Percentiles rank a stretch among this genome's conserved stretches.
phyloP scores from a whole-genome alignment of 768 basidiomycete species.

The Amyloporia xantha region DNA sequence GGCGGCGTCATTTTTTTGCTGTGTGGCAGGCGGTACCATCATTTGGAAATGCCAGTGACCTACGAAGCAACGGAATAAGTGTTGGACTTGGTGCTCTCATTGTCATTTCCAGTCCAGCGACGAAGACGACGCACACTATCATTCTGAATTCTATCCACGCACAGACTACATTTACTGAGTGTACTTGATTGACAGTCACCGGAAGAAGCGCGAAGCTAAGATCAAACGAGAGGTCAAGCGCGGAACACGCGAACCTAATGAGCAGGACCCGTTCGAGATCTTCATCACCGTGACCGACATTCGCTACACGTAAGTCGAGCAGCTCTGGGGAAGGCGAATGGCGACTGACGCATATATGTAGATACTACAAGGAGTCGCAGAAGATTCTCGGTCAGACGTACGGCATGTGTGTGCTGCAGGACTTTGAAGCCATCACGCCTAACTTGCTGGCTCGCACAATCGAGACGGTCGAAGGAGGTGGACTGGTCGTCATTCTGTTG shows the following conservation, averaged over 20 bases:
- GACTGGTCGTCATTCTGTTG: slow-evolving; percentile 78
- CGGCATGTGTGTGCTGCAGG: slow-evolving; percentile 95
- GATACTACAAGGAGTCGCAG: slow-evolving; percentile 95
- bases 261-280: slow-evolving; percentile 96
- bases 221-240: slow-evolving; percentile 95
- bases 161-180: background rate
- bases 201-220: slow-evolving; percentile 95
- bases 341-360: background rate
- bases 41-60: too few relatives aligned
- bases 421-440: slow-evolving; percentile 97
- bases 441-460: slow-evolving; percentile 95
- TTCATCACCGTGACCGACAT: slow-evolving; percentile 99
- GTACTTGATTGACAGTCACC: slow-evolving; percentile 48
- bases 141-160: background rate
- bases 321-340: too few relatives aligned
- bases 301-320: slow-evolving; percentile 83
- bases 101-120: background rate
- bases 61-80: too few relatives aligned
- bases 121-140: background rate
- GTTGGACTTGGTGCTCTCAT: too few relatives aligned
- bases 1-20: too few relatives aligned
- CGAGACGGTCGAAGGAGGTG: slow-evolving; percentile 97
- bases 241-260: slow-evolving; percentile 88
- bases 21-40: too few relatives aligned
- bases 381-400: slow-evolving; percentile 97